Evolutionary conservation across 805 yeast genomes (phyloP), one percentile per base, ranked within the genome.

Genomic region (Ogataea saltuana): DNA sequence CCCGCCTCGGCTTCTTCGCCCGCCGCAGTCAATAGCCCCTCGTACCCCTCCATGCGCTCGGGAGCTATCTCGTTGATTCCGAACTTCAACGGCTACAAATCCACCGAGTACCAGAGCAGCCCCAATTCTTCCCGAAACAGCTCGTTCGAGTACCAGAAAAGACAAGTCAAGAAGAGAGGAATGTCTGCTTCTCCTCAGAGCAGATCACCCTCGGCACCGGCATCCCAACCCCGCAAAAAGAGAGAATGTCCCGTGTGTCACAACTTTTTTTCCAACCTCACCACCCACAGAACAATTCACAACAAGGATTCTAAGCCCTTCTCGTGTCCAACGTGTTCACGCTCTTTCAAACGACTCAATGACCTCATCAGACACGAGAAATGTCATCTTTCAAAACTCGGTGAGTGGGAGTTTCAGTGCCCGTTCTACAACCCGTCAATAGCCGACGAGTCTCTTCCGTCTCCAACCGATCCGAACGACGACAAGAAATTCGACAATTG

Each of bases 261-360:
- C 44, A 55, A 61, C 29, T 81, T 69, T 57, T 89, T 83, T 63
- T 78, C 88, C 43, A 89, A 88, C 59, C 69, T 88, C 53, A 87
- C 91, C 19, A 88, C 96, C 6, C 96, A 86, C 64, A 80, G 80
- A 61, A 78, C 89, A 1, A 85, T 88, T 13, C 96, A 86, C 61
- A 80, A 81, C 42, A 86, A 84, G 9, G 76, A 81, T 16, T 72
- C 80, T 12, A 74, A 95, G 46, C 96, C 95, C 0, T 91, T 83
- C 59, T 70, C 80, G 33, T 89, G 97, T 64, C 71, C 77, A 31
- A 76, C 81, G 25, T 89, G 97, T 63, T 72, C 76, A 30, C 78
- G 96, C 46, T 95, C 96, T 2, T 89, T 89, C 66, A 87, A 93
- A 12, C 73, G 97, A 46, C 83, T 90, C 32, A 90, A 90, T 61